Evolutionary conservation across 2,329 filamentous ascomycete species (phyloP), one percentile per base, ranked within the genome.

Genomic region (Cercospora sojina): DNA sequence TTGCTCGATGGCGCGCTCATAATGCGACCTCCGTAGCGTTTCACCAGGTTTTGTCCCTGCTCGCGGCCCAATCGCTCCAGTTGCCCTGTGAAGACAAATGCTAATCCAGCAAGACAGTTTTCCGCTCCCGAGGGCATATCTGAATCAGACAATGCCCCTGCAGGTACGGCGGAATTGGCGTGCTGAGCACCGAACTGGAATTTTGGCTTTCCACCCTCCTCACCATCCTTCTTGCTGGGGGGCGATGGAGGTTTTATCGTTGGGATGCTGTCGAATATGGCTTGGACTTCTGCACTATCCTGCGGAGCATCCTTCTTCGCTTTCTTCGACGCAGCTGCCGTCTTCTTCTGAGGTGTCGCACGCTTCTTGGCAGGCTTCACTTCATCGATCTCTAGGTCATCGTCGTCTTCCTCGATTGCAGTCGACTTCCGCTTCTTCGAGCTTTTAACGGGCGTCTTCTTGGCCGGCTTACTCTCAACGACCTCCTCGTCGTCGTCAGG

Each of bases 61-160:
- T 96, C 93, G 67, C 95, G 88, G 53, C 91, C 89, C 64, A 98
- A 86, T 0, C 87, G 89, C 67, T 91, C 86, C 43, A 98, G 83
- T 25, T 97, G 85, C 25, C 95, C 95, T 0, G 96, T 99, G 74
- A 99, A 99, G 29, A 99, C 95, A 75, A 99, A 99, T 0, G 88
- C 91, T 64, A 98, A 83, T 0, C 96, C 95, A 63, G 89, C 89
- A 64, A 99, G 85, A 76, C 95, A 99, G 73, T 97, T 96, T 10
- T 95, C 91, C 61, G 89, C 88, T 7, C 95, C 95, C 20, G 87
- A 85, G 0, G 95, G 95, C 59, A 97, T 81, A 16, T 96, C 92
- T 31, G 83, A 87, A 9, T 84, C 81, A 10, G 87, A 88, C 23
- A 86, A 83, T 58, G 86, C 85, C 7, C 87, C 86, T 18, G 91